Conservation (phyloP, 192 early-diverging fungal species). For the Backusella australiensis region DNA sequence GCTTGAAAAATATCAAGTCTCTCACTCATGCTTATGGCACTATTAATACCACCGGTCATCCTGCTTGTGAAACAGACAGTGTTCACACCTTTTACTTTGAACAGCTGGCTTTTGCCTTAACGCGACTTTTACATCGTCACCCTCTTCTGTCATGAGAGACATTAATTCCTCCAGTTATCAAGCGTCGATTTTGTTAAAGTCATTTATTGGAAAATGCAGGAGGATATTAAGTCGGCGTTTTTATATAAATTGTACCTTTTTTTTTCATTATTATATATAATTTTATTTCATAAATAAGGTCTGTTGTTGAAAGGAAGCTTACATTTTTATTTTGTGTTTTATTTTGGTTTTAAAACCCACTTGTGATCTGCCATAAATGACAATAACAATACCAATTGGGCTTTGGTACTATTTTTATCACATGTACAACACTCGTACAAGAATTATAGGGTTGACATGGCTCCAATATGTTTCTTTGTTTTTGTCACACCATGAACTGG, state of each 20-base stretch:
- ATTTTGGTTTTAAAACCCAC: background rate
- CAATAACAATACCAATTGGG: background rate
- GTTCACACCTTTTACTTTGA: slow-evolving; percentile 4
- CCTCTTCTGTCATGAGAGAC: slow-evolving; percentile 13
- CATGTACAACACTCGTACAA: background rate
- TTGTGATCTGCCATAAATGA: slow-evolving; percentile 2
- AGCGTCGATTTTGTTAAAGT: slow-evolving; percentile 8
- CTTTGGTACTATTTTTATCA: background rate
- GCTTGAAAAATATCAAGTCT: slow-evolving; percentile 31
- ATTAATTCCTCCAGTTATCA: background rate
- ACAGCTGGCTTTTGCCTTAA: slow-evolving; percentile 16
- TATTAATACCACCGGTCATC: slow-evolving; percentile 14
- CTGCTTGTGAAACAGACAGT: background rate
- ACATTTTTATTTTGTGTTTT: background rate
- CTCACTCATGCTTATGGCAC: slow-evolving; percentile 26
- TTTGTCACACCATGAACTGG: background rate
- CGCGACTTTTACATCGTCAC: slow-evolving; percentile 14
- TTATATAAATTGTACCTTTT: background rate
- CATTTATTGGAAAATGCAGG: background rate
- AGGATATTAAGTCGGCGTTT: background rate
- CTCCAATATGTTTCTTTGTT: background rate
- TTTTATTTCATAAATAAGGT: background rate
- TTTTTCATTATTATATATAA: background rate
- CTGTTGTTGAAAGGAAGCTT: background rate
- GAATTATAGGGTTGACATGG: slow-evolving; percentile 6